These are phyloP conservation scores for Beauveria australis DNA, from an alignment of 2,329 filamentous ascomycete genomes.

Conservation along the genomic window DNA sequence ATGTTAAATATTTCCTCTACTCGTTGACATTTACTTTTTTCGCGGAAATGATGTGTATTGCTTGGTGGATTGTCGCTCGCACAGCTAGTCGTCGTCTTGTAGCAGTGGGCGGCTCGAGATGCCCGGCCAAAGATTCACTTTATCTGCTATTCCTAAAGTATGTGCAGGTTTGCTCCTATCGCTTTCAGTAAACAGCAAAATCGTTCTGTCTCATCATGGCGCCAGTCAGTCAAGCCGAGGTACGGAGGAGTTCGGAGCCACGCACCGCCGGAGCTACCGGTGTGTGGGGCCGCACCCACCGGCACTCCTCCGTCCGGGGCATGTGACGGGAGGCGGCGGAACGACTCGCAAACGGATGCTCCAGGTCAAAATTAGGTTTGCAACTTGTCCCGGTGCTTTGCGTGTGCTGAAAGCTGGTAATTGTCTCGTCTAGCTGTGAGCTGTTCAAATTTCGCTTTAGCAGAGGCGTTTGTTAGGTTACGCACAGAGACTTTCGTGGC, in stretches of 20 bases:
- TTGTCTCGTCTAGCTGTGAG: background rate
- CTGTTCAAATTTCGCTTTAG: background rate
- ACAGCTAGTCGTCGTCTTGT: too few species aligned
- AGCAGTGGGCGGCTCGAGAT: too few species aligned
- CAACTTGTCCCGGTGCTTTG: background rate
- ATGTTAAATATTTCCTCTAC: slow-evolving; percentile 23
- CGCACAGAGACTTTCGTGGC: background rate
- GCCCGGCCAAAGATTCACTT: too few species aligned
- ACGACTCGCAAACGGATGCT: background rate
- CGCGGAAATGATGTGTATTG: background rate
- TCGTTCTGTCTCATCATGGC: background rate
- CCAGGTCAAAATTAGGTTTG: too few species aligned
- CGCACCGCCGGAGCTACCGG: background rate
- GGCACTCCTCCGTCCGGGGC: background rate
- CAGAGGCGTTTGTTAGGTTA: background rate
- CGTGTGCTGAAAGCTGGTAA: background rate
- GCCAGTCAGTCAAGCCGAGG: background rate
- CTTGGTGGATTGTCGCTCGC: too few species aligned
- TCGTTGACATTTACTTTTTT: background rate
- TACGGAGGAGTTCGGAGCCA: background rate
- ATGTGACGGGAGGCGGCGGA: background rate
- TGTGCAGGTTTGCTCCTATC: background rate
- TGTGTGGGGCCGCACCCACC: background rate
- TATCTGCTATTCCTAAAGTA: too few species aligned
- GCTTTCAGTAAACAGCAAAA: too few species aligned